Conservation (phyloP, 106 monocot species). For the Amphibolis antarctica region DNA sequence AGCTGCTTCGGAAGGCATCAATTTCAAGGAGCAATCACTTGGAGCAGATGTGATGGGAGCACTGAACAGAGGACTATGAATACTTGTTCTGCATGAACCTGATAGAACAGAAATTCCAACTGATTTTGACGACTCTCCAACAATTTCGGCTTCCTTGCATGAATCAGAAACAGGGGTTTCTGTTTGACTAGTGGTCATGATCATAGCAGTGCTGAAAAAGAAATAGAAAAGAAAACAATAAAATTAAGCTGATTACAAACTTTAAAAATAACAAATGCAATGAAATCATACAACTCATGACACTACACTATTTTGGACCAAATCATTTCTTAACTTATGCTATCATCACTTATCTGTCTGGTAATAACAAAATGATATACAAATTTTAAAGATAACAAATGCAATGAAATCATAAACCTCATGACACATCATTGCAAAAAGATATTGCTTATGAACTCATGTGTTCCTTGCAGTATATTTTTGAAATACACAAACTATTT, state of each 20-base stretch:
- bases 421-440: too few relatives aligned
- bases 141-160: slow-evolving; percentile 3
- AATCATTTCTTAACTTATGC: too few relatives aligned
- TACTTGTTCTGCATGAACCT: not conserved
- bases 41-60: not conserved
- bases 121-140: slow-evolving; percentile 1
- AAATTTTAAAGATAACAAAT: not conserved
- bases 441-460: too few relatives aligned
- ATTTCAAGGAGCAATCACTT: slow-evolving; percentile 4
- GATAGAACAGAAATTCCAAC: not conserved
- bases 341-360: not conserved
- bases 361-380: not conserved
- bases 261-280: not conserved
- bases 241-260: not conserved
- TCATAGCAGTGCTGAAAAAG: slow-evolving; percentile 1
- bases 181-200: not conserved
- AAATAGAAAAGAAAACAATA: not conserved
- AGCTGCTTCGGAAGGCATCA: slow-evolving; percentile 1
- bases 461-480: too few relatives aligned
- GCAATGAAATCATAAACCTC: not conserved
- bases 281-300: too few relatives aligned
- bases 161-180: not conserved
- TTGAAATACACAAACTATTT: not conserved
- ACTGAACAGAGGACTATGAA: not conserved
- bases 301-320: too few relatives aligned